These are phyloP conservation scores for Hypoxylon subgilvum DNA, from an alignment of 495 filamentous ascomycete genomes.

Conservation along the genomic window DNA sequence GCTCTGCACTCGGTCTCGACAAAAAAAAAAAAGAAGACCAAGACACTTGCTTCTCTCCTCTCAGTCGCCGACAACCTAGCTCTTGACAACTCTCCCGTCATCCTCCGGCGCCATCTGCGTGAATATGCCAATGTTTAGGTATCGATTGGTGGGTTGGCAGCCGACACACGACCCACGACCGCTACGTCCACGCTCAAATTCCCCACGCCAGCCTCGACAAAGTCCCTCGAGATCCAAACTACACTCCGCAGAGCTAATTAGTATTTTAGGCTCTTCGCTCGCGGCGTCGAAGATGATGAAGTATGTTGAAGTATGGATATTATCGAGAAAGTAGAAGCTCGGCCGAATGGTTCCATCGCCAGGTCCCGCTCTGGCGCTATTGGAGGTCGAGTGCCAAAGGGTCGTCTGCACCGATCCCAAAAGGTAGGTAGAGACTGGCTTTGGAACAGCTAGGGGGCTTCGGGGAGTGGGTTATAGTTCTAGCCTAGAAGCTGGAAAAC, in stretches of 20 bases:
- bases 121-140: constrained; percentile 69
- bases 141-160: constrained; percentile 68
- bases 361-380: constrained; percentile 5
- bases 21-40: no score
- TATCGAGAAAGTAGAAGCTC: constrained; percentile 25
- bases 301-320: no score
- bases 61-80: no score
- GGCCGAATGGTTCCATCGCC: constrained; percentile 9
- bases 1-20: constrained; percentile 35
- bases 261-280: constrained; percentile 63
- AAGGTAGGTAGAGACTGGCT: constrained; percentile 26
- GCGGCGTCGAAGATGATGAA: constrained; percentile 68
- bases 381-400: constrained; percentile 2
- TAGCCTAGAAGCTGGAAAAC: constrained; percentile 46
- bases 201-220: constrained; percentile 42
- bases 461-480: constrained; percentile 45
- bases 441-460: no score
- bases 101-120: constrained; percentile 60
- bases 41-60: no score
- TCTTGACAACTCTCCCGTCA: constrained; percentile 64
- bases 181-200: constrained; percentile 64
- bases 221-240: constrained; percentile 61
- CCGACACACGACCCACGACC: constrained; percentile 79
- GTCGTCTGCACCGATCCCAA: constrained; percentile 2
- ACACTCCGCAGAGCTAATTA: constrained; percentile 73